These are phyloP conservation scores for Mycocentrospora acerina DNA, from an alignment of 2,329 filamentous ascomycete genomes.

Conservation along the genomic window DNA sequence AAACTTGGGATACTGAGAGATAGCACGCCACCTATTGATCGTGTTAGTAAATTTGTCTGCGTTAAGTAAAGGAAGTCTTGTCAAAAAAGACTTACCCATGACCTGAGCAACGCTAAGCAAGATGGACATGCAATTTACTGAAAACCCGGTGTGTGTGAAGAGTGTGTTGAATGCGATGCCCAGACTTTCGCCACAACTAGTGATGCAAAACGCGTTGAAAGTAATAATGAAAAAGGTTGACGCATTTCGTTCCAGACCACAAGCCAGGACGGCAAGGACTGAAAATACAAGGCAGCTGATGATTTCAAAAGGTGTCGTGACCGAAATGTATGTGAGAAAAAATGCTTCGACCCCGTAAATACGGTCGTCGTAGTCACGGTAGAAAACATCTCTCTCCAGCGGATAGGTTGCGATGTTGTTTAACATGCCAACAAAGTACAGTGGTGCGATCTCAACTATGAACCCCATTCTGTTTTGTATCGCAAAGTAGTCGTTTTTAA, in stretches of 20 bases:
- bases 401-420: conserved; percentile 78
- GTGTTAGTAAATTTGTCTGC: conserved; percentile 3
- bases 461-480: conserved; percentile 75
- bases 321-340: conserved; percentile 66
- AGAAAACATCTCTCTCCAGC: conserved; percentile 71
- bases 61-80: not conserved
- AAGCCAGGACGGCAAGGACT: conserved; percentile 63
- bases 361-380: conserved; percentile 72
- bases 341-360: conserved; percentile 73
- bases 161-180: conserved; percentile 81
- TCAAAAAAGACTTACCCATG: conserved; percentile 50
- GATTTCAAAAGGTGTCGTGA: conserved; percentile 73
- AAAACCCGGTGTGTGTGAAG: conserved; percentile 73
- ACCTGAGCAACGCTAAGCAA: conserved; percentile 70
- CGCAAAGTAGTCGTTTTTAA: conserved; percentile 67
- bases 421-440: conserved; percentile 77
- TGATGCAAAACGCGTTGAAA: conserved; percentile 72
- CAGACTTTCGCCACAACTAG: conserved; percentile 72
- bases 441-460: conserved; percentile 68
- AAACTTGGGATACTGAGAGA: conserved; percentile 68
- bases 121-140: conserved; percentile 70
- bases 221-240: conserved; percentile 67
- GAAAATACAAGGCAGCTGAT: conserved; percentile 66
- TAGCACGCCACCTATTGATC: conserved; percentile 58
- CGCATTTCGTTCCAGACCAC: conserved; percentile 63